Base-by-base conservation (phyloP, 2,329 filamentous ascomycete species). In the Beauveria scarabaeidicola region DNA sequence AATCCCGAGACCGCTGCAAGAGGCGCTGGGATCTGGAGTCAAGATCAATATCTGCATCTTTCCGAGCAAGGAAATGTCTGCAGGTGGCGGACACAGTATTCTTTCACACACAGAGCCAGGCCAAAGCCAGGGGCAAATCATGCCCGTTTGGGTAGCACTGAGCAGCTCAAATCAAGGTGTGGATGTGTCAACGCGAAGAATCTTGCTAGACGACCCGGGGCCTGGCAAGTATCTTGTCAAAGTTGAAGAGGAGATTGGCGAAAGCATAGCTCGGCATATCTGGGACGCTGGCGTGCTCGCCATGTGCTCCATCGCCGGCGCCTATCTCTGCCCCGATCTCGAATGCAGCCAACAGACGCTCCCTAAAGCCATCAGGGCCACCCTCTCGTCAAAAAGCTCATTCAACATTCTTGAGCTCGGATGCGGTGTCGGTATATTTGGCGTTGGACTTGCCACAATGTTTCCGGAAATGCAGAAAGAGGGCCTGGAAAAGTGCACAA, bases 241-340 rank as follows among this genome's bases (percentile, higher is more conserved):
- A 29, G 69, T 84, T 5, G 77, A 81, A 57, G 82, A 85, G 61
- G 80, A 83, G 56, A 77, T 84, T 10, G 81, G 81, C 15, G 81
- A 84, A 69, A 83, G 80, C 65, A 84, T 85, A 58, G 81, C 81
- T 0, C 76, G 81, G 3, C 81, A 84, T 61, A 73, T 84, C 6
- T 85, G 82, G 82, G 82, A 85, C 56, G 81, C 76, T 1, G 82
- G 82, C 0, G 70, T 84, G 10, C 71, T 80, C 6, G 75, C 77
- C 1, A 64, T 73, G 19, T 71, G 70, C 25, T 69, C 68, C 44
- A 65, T 75, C 29, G 69, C 67, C 5, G 69, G 67, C 13, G 66
- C 67, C 3, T 68, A 68, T 43, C 64, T 65, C 6, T 63, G 67
- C 11, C 68, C 69, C 6, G 62, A 64, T n/a, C 64, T 66, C 47